A percentile compares a stretch with the other conserved stretches of the same genome.
phyloP scores from a whole-genome alignment of 2,329 filamentous ascomycete genomes.

The Septoria linicola region DNA sequence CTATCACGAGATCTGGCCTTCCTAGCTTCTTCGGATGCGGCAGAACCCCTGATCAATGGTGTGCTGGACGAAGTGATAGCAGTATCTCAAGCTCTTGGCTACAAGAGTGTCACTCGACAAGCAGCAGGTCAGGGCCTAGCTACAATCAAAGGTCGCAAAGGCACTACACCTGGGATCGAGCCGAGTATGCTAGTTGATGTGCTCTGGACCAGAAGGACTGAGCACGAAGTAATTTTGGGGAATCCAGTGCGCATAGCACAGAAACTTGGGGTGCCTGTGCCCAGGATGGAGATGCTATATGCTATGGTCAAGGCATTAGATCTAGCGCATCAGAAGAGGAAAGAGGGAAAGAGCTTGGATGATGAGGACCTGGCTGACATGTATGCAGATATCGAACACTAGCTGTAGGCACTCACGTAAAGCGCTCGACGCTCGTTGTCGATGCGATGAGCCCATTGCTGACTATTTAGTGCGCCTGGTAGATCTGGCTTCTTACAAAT shows the following conservation, averaged over 20 bases:
- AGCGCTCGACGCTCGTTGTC: too few species aligned
- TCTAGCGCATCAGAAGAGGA: constrained; percentile 33
- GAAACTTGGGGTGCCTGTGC: constrained; percentile 42
- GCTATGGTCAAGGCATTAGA: constrained; percentile 46
- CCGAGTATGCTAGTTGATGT: constrained; percentile 54
- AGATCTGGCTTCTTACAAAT: too few species aligned
- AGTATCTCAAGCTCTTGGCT: constrained; percentile 45
- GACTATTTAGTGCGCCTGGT: too few species aligned
- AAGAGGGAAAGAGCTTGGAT: constrained; percentile 26
- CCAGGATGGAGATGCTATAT: constrained; percentile 48
- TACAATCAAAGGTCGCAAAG: constrained; percentile 39
- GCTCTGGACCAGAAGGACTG: constrained; percentile 43
- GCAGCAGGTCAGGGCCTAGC: constrained; percentile 42
- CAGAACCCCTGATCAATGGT: constrained; percentile 40
- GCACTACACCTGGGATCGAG: constrained; percentile 43
- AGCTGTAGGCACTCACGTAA: too few species aligned
- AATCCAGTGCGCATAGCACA: constrained; percentile 47
- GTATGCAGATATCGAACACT: too few species aligned
- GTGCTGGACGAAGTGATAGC: constrained; percentile 50
- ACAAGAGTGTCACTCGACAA: constrained; percentile 39
- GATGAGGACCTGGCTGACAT: constrained; percentile 23
- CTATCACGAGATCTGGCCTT: constrained; percentile 55
- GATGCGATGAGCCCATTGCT: too few species aligned
- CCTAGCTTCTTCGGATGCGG: constrained; percentile 43
- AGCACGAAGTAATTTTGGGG: constrained; percentile 54